Evolutionary conservation across 345 rosid genomes (phyloP), one percentile per base, ranked within the genome.

Genomic region (Diplotaxis tenuifolia): DNA sequence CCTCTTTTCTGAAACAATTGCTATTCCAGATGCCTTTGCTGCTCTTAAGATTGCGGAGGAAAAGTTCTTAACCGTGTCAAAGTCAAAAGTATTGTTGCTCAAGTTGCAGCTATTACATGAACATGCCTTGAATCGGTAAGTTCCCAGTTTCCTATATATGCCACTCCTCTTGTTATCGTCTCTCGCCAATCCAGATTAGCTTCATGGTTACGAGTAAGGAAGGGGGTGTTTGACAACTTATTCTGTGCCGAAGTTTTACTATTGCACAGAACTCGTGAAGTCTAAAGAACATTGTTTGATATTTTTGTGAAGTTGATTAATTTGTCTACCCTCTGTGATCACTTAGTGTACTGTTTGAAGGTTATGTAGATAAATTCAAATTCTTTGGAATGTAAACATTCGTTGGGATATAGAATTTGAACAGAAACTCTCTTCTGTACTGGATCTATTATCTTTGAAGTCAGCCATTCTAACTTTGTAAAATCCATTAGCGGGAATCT

Each of bases 81-180:
- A 89, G 79, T 88, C 99, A 32, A 86, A 83, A 78, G 80, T 92
- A 65, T 82, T 86, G 82, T 60, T 88, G 69, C 72, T 95, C 79
- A 92, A 95, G 84, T 73, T 95, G 85, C 99, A 90, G 83, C 81
- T 95, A 81, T 88, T 92, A 67, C 99, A 92, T 72, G 96, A 92
- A 75, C 82, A 68, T 72, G 89, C 99, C 77, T 87, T 95, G 80
- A 98, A 95, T 79, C 81, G 88, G 99, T 92, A 72, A 80, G 71
- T 73, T 76, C 40, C 72, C 16, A 12, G 59, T 59, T 65, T 36
- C 70, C 52, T 25, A 67, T 45, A 18, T 65, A 50, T 82, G 67
- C 11, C 20, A 60, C 16, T 78, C 42, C 69, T 29, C 57, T 14
- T 20, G 23, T 56, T 57, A 58, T 25, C 31, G 22, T 45, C 19